Evolutionary conservation across 352 stramenopile species (phyloP).

Genomic region (Stramenopiles sp.): DNA sequence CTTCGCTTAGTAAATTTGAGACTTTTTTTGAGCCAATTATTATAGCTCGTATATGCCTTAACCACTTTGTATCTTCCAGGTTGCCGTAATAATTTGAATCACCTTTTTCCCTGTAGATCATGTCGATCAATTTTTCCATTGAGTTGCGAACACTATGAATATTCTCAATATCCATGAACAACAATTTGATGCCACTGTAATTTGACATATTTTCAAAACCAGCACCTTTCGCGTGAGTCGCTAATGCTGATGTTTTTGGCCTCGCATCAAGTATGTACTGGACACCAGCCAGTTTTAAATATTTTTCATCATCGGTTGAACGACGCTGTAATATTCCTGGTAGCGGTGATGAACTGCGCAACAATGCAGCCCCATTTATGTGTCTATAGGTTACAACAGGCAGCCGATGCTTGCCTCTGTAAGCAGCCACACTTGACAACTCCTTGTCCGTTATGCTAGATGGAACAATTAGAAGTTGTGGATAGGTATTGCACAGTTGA

Average conservation of each 20-base stretch:
- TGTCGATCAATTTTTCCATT: conserved; percentile 56
- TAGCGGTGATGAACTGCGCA: conserved; percentile 77
- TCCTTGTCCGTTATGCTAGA: conserved; percentile 60
- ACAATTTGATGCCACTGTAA: conserved; percentile 29
- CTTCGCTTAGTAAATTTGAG: conserved; percentile 71
- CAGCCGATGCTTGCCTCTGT: conserved; percentile 50
- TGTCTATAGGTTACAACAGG: conserved; percentile 67
- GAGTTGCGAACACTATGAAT: conserved; percentile 55
- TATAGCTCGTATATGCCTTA: conserved; percentile 58
- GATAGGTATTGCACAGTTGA: conserved; percentile 74
- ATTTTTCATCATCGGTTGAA: conserved; percentile 63
- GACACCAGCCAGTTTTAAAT: conserved; percentile 22
- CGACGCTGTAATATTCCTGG: conserved; percentile 77
- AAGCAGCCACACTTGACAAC: conserved; percentile 41
- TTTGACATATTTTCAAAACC: conserved; percentile 5
- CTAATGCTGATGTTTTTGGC: not conserved
- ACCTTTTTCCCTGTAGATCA: conserved; percentile 54
- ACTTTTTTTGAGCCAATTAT: conserved; percentile 72
- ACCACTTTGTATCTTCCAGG: conserved; percentile 27
- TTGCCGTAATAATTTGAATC: conserved; percentile 35
- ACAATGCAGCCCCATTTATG: conserved; percentile 65
- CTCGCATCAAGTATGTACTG: not conserved
- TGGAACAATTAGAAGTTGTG: conserved; percentile 70
- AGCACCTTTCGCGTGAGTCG: not conserved
- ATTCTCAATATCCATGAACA: conserved; percentile 63